A percentile compares a stretch with the other conserved stretches of the same genome.
Conservation (phyloP, 2,329 filamentous ascomycete genomes). For the Pseudogymnoascus sp. region DNA sequence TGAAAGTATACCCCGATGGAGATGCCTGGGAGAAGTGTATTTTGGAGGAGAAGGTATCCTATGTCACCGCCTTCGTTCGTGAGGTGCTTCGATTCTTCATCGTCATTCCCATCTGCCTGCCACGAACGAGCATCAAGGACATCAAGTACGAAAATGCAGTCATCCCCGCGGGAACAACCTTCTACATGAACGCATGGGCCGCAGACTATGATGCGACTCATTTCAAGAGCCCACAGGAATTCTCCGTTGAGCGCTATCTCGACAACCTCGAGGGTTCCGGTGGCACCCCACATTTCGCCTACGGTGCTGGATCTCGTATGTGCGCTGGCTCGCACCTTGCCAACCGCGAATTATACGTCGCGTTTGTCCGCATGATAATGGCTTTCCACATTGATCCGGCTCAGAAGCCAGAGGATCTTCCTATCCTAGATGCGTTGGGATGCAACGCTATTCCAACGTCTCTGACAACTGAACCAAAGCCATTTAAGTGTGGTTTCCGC, state of each 20-base stretch:
- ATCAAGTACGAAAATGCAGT: conserved; percentile 60
- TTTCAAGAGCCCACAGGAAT: conserved; percentile 56
- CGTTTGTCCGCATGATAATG: conserved; percentile 51
- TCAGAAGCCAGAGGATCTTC: conserved; percentile 39
- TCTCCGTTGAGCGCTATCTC: conserved; percentile 67
- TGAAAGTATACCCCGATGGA: conserved; percentile 62
- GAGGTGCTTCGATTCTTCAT: conserved; percentile 74
- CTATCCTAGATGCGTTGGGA: conserved; percentile 50
- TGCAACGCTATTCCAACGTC: conserved; percentile 52
- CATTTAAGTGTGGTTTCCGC: conserved; percentile 53
- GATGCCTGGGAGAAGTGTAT: conserved; percentile 73
- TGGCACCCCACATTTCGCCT: conserved; percentile 56
- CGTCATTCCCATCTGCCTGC: conserved; percentile 73
- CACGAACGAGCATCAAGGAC: conserved; percentile 64
- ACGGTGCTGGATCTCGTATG: conserved; percentile 57
- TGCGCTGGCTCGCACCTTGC: conserved; percentile 58
- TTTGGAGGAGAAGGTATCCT: conserved; percentile 67
- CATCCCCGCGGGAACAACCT: conserved; percentile 70
- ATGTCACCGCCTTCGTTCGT: conserved; percentile 71
- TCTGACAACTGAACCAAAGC: conserved; percentile 55
- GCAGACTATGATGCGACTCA: conserved; percentile 66
- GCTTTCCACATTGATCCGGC: conserved; percentile 50
- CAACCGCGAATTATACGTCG: conserved; percentile 57
- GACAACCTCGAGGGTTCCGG: conserved; percentile 39
- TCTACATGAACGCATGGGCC: conserved; percentile 76